Percentiles rank a stretch among this genome's conserved stretches.
Evolutionary conservation across 805 yeast species (phyloP).

Genomic region (Candida tibetensis): DNA sequence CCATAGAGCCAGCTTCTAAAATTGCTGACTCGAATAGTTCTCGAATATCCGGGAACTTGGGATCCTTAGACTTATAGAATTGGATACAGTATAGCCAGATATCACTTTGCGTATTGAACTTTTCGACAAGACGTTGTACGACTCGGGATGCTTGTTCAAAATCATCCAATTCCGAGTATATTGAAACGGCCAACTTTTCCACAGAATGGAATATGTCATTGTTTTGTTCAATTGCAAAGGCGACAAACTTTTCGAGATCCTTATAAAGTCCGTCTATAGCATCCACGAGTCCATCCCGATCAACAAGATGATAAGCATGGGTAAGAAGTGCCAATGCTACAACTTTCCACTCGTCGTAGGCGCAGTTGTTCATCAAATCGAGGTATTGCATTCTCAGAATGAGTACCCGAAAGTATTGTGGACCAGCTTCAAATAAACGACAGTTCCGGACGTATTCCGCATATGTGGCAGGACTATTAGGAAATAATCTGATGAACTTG

Average conservation of each 20-base stretch:
- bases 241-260: constrained; percentile 21
- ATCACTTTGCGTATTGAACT: constrained; percentile 36
- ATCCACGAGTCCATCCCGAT: constrained; percentile 1
- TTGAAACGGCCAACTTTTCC: constrained; percentile 39
- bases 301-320: constrained; percentile 4
- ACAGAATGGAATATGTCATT: constrained; percentile 41
- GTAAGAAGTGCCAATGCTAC: constrained; percentile 24
- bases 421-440: constrained; percentile 10
- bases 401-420: constrained; percentile 6
- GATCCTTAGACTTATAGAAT: constrained; percentile 31
- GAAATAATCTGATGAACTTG: constrained; percentile 23
- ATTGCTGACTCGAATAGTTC: constrained; percentile 33
- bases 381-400: constrained; percentile 10
- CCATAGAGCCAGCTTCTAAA: constrained; percentile 27
- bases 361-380: constrained; percentile 14
- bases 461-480: constrained; percentile 23
- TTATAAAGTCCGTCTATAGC: constrained; percentile 11
- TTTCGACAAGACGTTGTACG: constrained; percentile 21
- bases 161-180: constrained; percentile 29
- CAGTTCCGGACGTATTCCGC: constrained; percentile 24
- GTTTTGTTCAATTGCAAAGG: constrained; percentile 24
- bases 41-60: constrained; percentile 21
- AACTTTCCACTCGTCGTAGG: constrained; percentile 33
- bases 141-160: constrained; percentile 24
- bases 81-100: constrained; percentile 46